Evolutionary conservation across 2,329 filamentous ascomycete genomes (phyloP), one percentile per base, ranked within the genome.

Genomic region (Lachnellula suecica): DNA sequence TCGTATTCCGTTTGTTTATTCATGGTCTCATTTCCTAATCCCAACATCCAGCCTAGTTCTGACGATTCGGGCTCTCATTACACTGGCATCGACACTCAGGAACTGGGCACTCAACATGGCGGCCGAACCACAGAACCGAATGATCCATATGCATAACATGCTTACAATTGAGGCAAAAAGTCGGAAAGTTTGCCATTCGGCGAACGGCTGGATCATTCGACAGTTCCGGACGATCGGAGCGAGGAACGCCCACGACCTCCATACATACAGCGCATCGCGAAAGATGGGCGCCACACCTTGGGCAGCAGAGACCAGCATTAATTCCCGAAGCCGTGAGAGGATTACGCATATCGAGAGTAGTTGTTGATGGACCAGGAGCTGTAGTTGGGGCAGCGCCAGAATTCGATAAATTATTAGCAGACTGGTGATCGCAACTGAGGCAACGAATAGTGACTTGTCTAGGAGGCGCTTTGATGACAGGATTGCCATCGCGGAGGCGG

Each of bases 401-500:
- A 50, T 63, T 62, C 17, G 56, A 52, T 41, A 62, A 56, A 44
- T 70, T 71, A 52, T 74, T 76, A 37, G 74, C 72, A 22, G 78
- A 79, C 65, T 82, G 77, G 29, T 80, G 77, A 62, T 88, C 84
- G 71, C 89, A 94, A 71, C 89, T 89, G 44, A 87, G 79, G 70
- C 89, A 94, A 43, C 88, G 82, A 44, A 94, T 79, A 4, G 86
- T 83, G 48, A 93, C 82, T 70, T 90, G 88, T 27, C 85, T 76
- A 2, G 82, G 82, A 1, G 85, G 79, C 1, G 85, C 79, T 52
- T 82, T 83, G 58, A 88, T 78, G 7, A 81, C 79, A n/a, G 81
- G 81, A 7, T 72, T 70, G 37, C 86, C 87, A 48, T 84, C 79
- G 48, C 82, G 81, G 52, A 85, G 82, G 59, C 72, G 70, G 44